phyloP scores from a whole-genome alignment of 2,329 filamentous ascomycete genomes.

The Camillea tinctor region DNA sequence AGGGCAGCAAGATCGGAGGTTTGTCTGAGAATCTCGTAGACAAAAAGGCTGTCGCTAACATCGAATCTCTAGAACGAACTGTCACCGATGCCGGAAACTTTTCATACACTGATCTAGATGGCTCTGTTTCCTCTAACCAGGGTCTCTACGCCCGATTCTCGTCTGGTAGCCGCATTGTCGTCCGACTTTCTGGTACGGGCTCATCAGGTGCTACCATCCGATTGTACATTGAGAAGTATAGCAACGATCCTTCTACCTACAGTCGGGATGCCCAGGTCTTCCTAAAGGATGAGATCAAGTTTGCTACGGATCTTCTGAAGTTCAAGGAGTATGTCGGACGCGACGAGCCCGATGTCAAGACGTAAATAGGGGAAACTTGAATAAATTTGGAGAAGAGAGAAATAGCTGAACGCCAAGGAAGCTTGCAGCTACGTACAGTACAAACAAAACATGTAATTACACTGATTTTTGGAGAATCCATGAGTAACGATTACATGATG shows the following conservation, averaged over 20 bases:
- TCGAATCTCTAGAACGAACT: slow-evolving; percentile 58
- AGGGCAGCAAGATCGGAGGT: slow-evolving; percentile 79
- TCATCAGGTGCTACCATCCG: slow-evolving; percentile 95
- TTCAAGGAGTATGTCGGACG: slow-evolving; percentile 92
- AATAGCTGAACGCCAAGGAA: neutral
- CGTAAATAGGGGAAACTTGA: slow-evolving; percentile 49
- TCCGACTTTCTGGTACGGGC: slow-evolving; percentile 91
- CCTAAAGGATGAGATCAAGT: slow-evolving; percentile 82
- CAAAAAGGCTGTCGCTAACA: neutral
- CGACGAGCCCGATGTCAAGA: slow-evolving; percentile 95
- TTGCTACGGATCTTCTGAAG: slow-evolving; percentile 82
- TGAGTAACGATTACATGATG: neutral
- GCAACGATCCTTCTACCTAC: slow-evolving; percentile 75
- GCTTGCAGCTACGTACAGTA: neutral
- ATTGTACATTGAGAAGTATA: slow-evolving; percentile 96
- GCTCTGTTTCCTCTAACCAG: slow-evolving; percentile 92
- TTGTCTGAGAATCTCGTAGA: slow-evolving; percentile 15
- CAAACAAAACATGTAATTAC: neutral
- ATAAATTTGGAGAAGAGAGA: neutral
- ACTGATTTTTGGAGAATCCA: neutral
- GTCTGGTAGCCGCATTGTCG: slow-evolving; percentile 91
- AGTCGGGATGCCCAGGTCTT: slow-evolving; percentile 87
- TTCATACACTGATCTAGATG: slow-evolving; percentile 97
- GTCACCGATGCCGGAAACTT: slow-evolving; percentile 93
- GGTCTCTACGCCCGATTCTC: slow-evolving; percentile 93